A percentile compares a stretch with the other conserved stretches of the same genome.
Evolutionary conservation across 2,329 filamentous ascomycete species (phyloP).

Genomic region (Simplicillium sp.): DNA sequence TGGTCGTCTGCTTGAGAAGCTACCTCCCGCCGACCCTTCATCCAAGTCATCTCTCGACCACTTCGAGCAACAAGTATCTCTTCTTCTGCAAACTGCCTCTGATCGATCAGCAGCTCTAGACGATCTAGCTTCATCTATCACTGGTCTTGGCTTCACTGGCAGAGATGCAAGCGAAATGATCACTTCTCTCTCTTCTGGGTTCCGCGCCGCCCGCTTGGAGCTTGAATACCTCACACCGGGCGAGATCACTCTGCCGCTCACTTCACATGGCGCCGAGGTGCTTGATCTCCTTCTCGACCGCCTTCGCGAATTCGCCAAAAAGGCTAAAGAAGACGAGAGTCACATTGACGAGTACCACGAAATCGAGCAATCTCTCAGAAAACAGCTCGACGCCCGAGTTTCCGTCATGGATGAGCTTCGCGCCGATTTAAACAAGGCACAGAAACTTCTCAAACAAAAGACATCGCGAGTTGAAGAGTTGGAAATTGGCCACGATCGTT

Average conservation of each 20-base stretch:
- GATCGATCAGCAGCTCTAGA: conserved; percentile 38
- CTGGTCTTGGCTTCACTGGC: conserved; percentile 40
- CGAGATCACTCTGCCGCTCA: conserved; percentile 43
- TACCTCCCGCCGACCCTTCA: conserved; percentile 15
- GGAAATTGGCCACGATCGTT: conserved; percentile 36
- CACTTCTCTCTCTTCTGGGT: conserved; percentile 33
- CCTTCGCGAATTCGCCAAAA: conserved; percentile 38
- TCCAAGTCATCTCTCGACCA: conserved; percentile 12
- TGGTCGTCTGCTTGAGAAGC: conserved; percentile 22
- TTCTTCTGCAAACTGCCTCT: conserved; percentile 33
- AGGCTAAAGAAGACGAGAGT: conserved; percentile 38
- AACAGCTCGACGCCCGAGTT: conserved; percentile 45
- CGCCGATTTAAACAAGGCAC: conserved; percentile 27
- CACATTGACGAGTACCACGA: conserved; percentile 51
- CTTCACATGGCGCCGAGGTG: conserved; percentile 42
- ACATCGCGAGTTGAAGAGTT: conserved; percentile 34
- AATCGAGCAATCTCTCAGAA: conserved; percentile 43
- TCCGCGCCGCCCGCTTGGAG: conserved; percentile 49
- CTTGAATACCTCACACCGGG: conserved; percentile 53
- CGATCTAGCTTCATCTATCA: conserved; percentile 34
- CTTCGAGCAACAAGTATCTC: conserved; percentile 32
- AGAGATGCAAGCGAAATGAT: conserved; percentile 39
- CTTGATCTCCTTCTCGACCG: conserved; percentile 43
- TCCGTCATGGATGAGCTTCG: conserved; percentile 38
- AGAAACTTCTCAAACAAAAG: conserved; percentile 23